A percentile compares a stretch with the other conserved stretches of the same genome.
Evolutionary conservation across 441 rosid genomes (phyloP).

Genomic region (Arabidopsis lyrata): DNA sequence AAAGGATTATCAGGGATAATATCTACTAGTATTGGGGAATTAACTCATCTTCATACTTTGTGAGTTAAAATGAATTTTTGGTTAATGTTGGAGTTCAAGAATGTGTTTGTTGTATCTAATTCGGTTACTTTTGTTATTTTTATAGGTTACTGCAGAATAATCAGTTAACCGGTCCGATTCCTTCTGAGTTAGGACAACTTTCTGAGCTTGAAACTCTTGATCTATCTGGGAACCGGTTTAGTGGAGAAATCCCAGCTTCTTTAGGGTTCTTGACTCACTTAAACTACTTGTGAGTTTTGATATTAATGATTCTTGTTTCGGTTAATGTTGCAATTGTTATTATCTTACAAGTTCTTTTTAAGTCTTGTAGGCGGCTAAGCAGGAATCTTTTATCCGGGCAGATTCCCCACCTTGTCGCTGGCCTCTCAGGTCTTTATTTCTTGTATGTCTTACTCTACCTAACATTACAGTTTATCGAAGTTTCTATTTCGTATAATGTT

Average conservation of each 20-base stretch:
- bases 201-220: slow-evolving; percentile 81
- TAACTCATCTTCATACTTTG: slow-evolving; percentile 79
- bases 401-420: slow-evolving; percentile 76
- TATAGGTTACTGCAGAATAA: slow-evolving; percentile 78
- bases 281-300: slow-evolving; percentile 88
- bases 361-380: slow-evolving; percentile 75
- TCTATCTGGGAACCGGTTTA: slow-evolving; percentile 79
- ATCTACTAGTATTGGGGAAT: slow-evolving; percentile 76
- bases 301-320: slow-evolving; percentile 8
- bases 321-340: slow-evolving; percentile 13
- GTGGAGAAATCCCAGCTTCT: slow-evolving; percentile 80
- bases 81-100: slow-evolving; percentile 1
- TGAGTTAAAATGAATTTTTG: slow-evolving; percentile 38
- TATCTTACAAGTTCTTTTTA: slow-evolving; percentile 27
- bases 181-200: slow-evolving; percentile 75
- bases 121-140: slow-evolving; percentile 7
- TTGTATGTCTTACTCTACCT: slow-evolving; percentile 58
- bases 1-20: slow-evolving; percentile 72
- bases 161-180: slow-evolving; percentile 66
- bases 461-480: background rate
- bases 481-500: background rate
- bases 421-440: slow-evolving; percentile 87
- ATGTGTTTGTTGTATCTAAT: slow-evolving; percentile 12
- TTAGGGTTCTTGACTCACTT: slow-evolving; percentile 73
- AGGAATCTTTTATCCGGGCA: slow-evolving; percentile 78